A percentile compares a stretch with the other conserved stretches of the same genome.
Evolutionary conservation across 176 grass and related monocot genomes (phyloP).

Genomic region (Bromus sterilis): DNA sequence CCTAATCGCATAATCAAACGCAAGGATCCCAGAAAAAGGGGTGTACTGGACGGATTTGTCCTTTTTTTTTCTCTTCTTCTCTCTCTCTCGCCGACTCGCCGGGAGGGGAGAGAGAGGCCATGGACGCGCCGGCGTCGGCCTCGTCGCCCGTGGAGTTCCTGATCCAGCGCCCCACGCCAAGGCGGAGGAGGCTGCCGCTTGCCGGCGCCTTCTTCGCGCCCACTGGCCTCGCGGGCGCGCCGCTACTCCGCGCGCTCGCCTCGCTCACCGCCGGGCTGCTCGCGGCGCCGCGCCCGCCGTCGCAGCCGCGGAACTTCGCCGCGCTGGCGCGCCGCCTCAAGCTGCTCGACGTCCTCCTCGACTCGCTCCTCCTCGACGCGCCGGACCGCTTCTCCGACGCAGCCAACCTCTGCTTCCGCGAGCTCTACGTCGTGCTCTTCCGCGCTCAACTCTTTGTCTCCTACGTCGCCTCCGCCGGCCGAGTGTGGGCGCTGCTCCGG

Average conservation of each 20-base stretch:
- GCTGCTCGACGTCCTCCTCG: slow-evolving; percentile 45
- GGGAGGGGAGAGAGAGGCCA: neutral
- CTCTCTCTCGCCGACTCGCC: neutral
- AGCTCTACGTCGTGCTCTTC: slow-evolving; percentile 92
- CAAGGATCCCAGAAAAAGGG: slow-evolving; percentile 3
- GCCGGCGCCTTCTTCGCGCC: slow-evolving; percentile 70
- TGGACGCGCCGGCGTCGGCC: slow-evolving; percentile 20
- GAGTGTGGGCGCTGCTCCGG: slow-evolving; percentile 62
- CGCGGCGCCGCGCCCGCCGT: neutral
- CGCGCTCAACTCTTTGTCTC: slow-evolving; percentile 78
- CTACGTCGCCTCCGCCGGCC: slow-evolving; percentile 60
- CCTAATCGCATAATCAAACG: slow-evolving; percentile 12
- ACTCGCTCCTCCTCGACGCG: slow-evolving; percentile 43
- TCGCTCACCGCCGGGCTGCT: slow-evolving; percentile 34
- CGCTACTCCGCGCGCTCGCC: slow-evolving; percentile 57
- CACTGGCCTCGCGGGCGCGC: slow-evolving; percentile 23
- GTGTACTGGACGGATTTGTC: neutral
- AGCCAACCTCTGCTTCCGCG: slow-evolving; percentile 74
- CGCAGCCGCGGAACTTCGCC: slow-evolving; percentile 46
- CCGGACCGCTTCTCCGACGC: slow-evolving; percentile 32
- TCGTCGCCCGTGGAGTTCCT: slow-evolving; percentile 79
- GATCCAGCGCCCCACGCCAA: slow-evolving; percentile 15
- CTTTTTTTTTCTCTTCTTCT: neutral
- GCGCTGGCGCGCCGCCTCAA: slow-evolving; percentile 27
- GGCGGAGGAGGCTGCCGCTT: slow-evolving; percentile 44